Base-by-base conservation (phyloP, 2,329 filamentous ascomycete species). In the Aspergillus floridensis region DNA sequence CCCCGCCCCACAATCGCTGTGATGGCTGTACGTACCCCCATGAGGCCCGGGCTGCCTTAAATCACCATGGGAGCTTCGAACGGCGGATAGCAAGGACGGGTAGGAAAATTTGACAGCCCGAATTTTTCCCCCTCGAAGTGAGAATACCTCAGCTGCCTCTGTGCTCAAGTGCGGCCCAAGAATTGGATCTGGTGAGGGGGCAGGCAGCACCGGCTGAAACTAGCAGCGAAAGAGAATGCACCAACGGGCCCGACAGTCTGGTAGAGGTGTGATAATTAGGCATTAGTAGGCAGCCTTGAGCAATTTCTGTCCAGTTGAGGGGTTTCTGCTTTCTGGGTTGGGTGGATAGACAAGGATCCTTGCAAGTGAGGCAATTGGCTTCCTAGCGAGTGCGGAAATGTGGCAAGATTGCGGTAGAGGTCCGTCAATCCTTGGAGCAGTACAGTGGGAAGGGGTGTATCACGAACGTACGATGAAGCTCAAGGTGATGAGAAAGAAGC, bases 181-280 rank as follows among this genome's bases (percentile, higher is more conserved):
- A 55, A 55, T 61, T 59, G 57, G 51, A 49, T 61, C 32, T 53
- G 49, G 48, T 47, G 53, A 52, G 56, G 54, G 59, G 50, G 53
- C 49, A 44, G 19, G 14, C 32, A 35, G 56, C 57, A 63, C 57
- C 59, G 61, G 31, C 53, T 55, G 60, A 62, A 54, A 59, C 60
- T 56, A 58, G 57, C 65, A 59, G 53, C 57, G 41, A 35, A 35
- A 50, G 60, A 65, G 62, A 64, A 61, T 53, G 60, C 63, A 49
- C 49, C 53, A 59, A 60, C 57, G 60, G 66, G 62, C 65, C 66
- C 66, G 66, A 67, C 65, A 67, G 58, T 68, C 61, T 68, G 66
- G 66, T 29, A 59, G 63, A 67, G 59, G 61, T 65, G 66, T 68
- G 61, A 67, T 68, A 63, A 61, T 63, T 56, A 53, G 59, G 66